Base-by-base conservation (phyloP, 352 stramenopile genomes). In the Peronospora farinosa region DNA sequence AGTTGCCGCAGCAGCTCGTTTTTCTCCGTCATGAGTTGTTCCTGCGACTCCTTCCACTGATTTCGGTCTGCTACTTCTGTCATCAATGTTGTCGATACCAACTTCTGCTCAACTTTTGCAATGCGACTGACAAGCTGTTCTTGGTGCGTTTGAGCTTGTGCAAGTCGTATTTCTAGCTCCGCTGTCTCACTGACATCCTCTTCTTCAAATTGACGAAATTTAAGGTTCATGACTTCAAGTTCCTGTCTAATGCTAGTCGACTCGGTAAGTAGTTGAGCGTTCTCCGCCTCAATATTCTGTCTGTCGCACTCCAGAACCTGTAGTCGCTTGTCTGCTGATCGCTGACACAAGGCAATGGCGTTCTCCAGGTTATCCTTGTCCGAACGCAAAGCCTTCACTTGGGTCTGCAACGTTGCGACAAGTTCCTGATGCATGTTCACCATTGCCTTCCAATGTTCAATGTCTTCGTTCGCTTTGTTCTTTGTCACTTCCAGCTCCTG, bases 311-410 rank as follows among this genome's bases (percentile, higher is more conserved):
- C 52, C 4, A 66, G 17, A 13, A 16, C 27, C 47, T 47, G 25
- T 7, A 66, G 12, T 27, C 53, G 47, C 2, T 62, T 48, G 17
- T 62, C 43, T 11, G 42, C 47, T 33, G 52, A 57, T 47, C 35
- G 53, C 47, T 66, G 52, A 33, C 57, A 62, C 8, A 50, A 54
- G 1, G 6, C 8, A 16, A 57, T 40, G 13, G 23, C 23, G 5
- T 27, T 27, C 3, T 27, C 23, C 5, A 66, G 21, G 7, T 57
- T 62, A 28, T 51, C 6, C 7, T 58, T 66, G 7, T 62, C 47
- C 4, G 23, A 17, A 1, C 27, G 16, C 37, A 62, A 21, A 10
- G 37, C 42, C 5, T 62, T 50, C 7, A 62, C 52, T 37, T 62
- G 57, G 23, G 25, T 21, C 47, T 50, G 38, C 43, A 62, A 37